These are phyloP conservation scores for Leishmania aethiopica DNA, from an alignment of 208 protist genomes.

Conservation along the genomic window DNA sequence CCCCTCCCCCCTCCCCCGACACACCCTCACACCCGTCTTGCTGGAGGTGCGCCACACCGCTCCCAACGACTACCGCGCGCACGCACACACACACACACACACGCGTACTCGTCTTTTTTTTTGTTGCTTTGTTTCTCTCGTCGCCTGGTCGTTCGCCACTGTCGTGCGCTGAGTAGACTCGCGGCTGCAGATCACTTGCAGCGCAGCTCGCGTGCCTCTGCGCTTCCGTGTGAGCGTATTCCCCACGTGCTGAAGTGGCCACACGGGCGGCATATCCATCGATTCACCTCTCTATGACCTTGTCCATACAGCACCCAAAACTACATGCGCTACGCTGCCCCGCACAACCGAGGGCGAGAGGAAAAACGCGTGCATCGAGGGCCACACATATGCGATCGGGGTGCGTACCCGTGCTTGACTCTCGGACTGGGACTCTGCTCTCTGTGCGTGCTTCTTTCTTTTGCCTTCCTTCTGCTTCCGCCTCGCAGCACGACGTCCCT, in stretches of 20 bases:
- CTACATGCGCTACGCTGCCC: background rate
- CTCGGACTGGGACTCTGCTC: background rate
- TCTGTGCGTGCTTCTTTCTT: background rate
- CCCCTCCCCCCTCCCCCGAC: too few species aligned
- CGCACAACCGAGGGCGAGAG: background rate
- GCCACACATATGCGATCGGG: background rate
- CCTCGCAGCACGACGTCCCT: background rate
- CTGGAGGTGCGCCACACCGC: too few species aligned
- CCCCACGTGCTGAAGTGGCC: background rate
- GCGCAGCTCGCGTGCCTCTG: background rate
- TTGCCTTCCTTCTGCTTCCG: background rate
- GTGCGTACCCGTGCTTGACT: background rate
- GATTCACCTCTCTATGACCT: background rate
- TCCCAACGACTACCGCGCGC: background rate
- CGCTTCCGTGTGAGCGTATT: background rate
- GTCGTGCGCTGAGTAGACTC: background rate
- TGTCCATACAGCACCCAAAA: background rate
- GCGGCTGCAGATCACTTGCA: background rate
- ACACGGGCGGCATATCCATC: background rate
- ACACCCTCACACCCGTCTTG: background rate
- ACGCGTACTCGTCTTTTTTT: background rate
- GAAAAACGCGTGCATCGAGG: background rate
- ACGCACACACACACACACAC: background rate
- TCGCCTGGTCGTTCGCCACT: background rate
- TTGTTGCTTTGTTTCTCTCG: background rate